These are phyloP conservation scores for Skeletonema marinoi DNA, from an alignment of 108 stramenopile species.

Conservation along the genomic window DNA sequence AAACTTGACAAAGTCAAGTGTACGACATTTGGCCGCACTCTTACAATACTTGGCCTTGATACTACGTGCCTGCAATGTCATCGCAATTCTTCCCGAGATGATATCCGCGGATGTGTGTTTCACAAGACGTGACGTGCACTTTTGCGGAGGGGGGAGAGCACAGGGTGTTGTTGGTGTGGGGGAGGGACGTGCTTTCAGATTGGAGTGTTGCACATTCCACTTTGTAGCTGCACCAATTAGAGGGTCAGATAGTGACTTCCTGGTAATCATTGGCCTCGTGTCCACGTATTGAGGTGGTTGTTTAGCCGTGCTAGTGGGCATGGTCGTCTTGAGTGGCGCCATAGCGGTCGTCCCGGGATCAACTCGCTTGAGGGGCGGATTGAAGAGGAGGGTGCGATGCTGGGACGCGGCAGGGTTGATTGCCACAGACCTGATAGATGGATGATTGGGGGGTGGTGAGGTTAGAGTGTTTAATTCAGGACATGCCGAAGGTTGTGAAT, in stretches of 20 bases:
- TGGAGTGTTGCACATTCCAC: constrained; percentile 36
- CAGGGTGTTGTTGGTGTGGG: constrained; percentile 40
- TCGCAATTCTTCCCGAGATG: constrained; percentile 64
- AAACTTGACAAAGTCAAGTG: constrained; percentile 68
- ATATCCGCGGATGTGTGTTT: constrained; percentile 27
- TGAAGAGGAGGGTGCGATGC: background rate
- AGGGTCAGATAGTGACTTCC: background rate
- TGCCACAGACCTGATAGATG: background rate
- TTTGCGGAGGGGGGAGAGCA: background rate
- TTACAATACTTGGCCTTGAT: constrained; percentile 66
- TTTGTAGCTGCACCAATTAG: background rate
- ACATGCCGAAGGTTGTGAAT: background rate
- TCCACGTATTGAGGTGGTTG: constrained; percentile 1
- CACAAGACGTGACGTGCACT: constrained; percentile 62
- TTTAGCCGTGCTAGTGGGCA: background rate
- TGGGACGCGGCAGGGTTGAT: background rate
- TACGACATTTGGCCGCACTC: constrained; percentile 67
- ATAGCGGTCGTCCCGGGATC: constrained; percentile 14
- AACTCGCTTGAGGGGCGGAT: constrained; percentile 12
- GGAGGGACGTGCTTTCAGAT: constrained; percentile 26
- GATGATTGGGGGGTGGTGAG: background rate
- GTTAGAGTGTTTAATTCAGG: background rate
- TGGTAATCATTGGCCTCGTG: background rate
- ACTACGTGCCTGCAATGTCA: constrained; percentile 56
- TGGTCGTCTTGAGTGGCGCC: constrained; percentile 1